phyloP scores from a whole-genome alignment of 176 grass and related monocot species.

The Stipa capillata region DNA sequence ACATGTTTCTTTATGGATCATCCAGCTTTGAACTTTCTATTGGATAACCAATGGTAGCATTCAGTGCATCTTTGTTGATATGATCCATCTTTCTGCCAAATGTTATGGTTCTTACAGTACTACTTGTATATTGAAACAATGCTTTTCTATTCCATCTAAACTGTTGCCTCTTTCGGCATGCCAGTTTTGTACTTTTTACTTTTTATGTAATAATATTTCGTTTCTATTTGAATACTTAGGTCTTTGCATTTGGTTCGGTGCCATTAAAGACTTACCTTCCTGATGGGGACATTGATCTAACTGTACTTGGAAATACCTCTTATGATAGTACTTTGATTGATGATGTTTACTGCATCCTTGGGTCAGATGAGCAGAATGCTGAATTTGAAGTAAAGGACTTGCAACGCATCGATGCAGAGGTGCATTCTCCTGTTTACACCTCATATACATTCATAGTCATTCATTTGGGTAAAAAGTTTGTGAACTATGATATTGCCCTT shows the following conservation, averaged over 20 bases:
- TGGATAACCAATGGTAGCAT: background rate
- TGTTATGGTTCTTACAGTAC: background rate
- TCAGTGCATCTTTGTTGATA: background rate
- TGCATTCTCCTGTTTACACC: constrained; percentile 6
- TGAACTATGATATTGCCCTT: background rate
- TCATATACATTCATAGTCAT: background rate
- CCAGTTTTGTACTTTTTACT: constrained; percentile 2
- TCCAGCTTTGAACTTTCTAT: background rate
- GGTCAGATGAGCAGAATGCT: constrained; percentile 51
- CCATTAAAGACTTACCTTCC: constrained; percentile 96
- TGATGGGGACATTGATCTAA: constrained; percentile 94
- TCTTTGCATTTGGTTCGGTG: constrained; percentile 80
- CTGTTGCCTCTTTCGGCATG: too few species aligned
- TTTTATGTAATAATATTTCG: background rate
- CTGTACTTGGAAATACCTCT: constrained; percentile 45
- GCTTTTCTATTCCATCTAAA: background rate
- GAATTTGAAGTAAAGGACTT: constrained; percentile 62
- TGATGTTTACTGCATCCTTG: constrained; percentile 50
- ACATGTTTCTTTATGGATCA: background rate
- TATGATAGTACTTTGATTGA: constrained; percentile 36
- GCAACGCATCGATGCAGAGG: constrained; percentile 73
- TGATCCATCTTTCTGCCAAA: background rate
- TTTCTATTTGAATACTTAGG: constrained; percentile 31
- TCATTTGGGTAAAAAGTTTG: background rate
- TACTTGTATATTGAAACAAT: background rate